phyloP scores from a whole-genome alignment of 371 early-diverging fungal species.

The Parasitella parasitica region DNA sequence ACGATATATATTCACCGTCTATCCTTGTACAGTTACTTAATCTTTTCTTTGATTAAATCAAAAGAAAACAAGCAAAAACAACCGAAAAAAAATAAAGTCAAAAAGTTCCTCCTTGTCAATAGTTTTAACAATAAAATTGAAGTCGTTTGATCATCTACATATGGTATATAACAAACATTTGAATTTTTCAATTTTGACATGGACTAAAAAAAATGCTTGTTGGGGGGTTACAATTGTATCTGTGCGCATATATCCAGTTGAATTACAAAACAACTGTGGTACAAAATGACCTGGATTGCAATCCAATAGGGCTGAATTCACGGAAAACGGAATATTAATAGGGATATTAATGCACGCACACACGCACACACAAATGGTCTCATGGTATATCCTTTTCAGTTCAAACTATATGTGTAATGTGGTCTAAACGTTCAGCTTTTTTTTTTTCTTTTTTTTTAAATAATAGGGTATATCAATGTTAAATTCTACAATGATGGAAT shows the following conservation, averaged over 20 bases:
- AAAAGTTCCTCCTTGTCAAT: not conserved
- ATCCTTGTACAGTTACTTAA: not conserved
- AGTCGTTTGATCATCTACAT: no score
- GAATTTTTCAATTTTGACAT: not conserved
- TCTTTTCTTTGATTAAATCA: not conserved
- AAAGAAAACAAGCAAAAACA: no score
- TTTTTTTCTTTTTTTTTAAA: no score
- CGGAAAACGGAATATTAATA: constrained; percentile 2
- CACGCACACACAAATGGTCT: constrained; percentile 1
- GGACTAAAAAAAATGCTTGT: not conserved
- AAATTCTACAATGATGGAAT: constrained; percentile 2
- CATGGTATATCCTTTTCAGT: not conserved
- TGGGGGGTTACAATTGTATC: not conserved
- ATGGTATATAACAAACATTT: no score
- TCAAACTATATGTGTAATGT: constrained; percentile 12
- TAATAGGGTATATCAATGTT: not conserved
- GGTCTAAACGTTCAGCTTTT: constrained; percentile 12
- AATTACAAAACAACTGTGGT: not conserved
- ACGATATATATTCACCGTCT: not conserved
- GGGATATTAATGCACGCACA: not conserved
- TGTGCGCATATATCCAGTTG: not conserved
- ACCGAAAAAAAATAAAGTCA: not conserved
- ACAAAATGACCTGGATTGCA: not conserved
- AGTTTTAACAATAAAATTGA: not conserved
- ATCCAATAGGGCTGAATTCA: not conserved